Evolutionary conservation across 2,329 filamentous ascomycete species (phyloP).

Genomic region (Cladobotryum protrusum): DNA sequence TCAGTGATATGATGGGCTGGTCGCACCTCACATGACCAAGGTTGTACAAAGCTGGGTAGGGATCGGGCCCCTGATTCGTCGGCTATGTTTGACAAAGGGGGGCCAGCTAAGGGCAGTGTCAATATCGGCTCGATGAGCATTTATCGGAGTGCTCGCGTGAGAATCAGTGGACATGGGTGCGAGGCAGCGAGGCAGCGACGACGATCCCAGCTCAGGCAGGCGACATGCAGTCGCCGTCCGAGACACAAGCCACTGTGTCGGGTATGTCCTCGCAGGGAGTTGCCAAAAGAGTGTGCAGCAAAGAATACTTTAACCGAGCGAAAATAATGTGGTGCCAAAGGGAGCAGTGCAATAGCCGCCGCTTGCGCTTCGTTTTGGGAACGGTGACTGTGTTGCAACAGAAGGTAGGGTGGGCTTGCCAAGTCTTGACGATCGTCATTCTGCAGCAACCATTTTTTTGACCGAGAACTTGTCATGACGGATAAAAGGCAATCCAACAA

Average conservation of each 20-base stretch:
- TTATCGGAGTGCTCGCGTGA: background rate
- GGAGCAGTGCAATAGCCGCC: constrained; percentile 8
- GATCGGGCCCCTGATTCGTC: constrained; percentile 6
- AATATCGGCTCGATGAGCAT: background rate
- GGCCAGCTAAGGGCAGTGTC: background rate
- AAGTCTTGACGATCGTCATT: constrained; percentile 7
- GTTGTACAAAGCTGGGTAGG: constrained; percentile 4
- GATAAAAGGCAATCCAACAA: background rate
- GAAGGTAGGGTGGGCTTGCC: constrained; percentile 1
- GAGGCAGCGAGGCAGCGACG: constrained; percentile 1
- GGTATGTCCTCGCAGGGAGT: constrained; percentile 4
- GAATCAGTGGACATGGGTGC: background rate
- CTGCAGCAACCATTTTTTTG: constrained; percentile 3
- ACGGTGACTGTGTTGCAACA: background rate
- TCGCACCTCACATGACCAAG: background rate
- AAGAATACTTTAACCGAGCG: background rate
- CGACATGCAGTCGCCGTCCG: constrained; percentile 1
- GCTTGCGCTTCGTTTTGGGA: background rate
- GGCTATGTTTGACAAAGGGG: background rate
- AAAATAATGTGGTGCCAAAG: too few relatives aligned
- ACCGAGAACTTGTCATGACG: background rate
- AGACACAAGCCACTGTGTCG: constrained; percentile 9
- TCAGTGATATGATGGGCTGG: background rate
- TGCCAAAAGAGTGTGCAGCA: background rate
- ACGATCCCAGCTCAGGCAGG: constrained; percentile 1